Base-by-base conservation (phyloP, 768 basidiomycete species). In the Boletus pseudo-olivaceus region DNA sequence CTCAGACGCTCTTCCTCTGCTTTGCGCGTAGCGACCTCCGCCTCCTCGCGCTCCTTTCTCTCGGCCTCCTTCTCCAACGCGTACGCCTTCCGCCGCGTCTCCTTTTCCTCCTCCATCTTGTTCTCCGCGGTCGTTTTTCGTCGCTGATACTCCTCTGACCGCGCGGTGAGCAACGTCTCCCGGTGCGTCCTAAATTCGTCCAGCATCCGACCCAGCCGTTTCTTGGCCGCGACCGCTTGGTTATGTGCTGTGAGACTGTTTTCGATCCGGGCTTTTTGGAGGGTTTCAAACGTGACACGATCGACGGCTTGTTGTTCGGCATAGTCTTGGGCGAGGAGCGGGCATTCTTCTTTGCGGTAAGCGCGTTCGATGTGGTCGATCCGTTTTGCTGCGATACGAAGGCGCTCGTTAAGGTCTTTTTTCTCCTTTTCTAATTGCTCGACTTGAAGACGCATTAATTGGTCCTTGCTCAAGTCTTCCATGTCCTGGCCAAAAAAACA, bases 401-500 rank as follows among this genome's bases (percentile, higher is more conserved):
- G 78, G 20, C 88, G 82, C 63, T 93, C 90, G 53, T 79, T 80
- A 59, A 91, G 76, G 61, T 93, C 90, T 63, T 84, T 87, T 79
- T 94, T 96, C 75, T 98, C 95, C 75, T 96, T 97, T 75, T 97
- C 97, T 42, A 98, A 79, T 67, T 98, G 93, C 60, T 93, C 87
- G 35, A 97, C 93, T 70, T 97, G 94, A 61, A 97, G 82, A 30
- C 81, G 82, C 70, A 98, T 87, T 57, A 98, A 82, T 44, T 84
- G 83, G 63, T 90, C 87, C 9, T 93, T 93, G 69, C 92, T 92
- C 57, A 90, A 77, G 47, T 83, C 84, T 62, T 92, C 89, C 70
- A 94, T 79, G 66, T 89, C 86, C 88, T 93, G 58, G 19, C 9
- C 8, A 34, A 43, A 34, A 43, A 27, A 32, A 15, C 7, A 11